Percentiles rank a stretch among this genome's conserved stretches.
phyloP scores from a whole-genome alignment of 495 filamentous ascomycete species.

The Aspergillus nidulans region DNA sequence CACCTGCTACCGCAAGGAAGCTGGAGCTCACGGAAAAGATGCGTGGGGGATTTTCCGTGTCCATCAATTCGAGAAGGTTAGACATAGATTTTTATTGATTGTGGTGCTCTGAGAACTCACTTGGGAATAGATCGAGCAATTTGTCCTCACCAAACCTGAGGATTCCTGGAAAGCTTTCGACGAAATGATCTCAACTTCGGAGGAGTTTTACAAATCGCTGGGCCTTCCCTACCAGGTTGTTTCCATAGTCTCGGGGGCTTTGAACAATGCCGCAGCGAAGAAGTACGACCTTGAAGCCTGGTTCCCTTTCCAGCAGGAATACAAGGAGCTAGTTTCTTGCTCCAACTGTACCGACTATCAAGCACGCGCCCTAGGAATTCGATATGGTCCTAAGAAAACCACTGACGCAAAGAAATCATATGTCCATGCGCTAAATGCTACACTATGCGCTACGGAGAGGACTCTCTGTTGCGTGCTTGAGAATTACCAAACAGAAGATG shows the following conservation, averaged over 20 bases:
- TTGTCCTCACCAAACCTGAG: conserved; percentile 89
- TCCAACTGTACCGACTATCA: conserved; percentile 97
- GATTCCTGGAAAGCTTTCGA: conserved; percentile 93
- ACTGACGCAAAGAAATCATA: conserved; percentile 84
- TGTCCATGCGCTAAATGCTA: conserved; percentile 89
- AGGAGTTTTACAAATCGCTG: conserved; percentile 92
- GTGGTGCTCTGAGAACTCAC: conserved; percentile 5
- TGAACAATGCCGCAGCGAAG: conserved; percentile 91
- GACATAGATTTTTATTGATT: not conserved
- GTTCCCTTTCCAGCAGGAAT: conserved; percentile 95
- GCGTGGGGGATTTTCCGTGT: conserved; percentile 98
- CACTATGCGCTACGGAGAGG: conserved; percentile 87
- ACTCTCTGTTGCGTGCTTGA: conserved; percentile 93
- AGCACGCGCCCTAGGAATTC: conserved; percentile 79
- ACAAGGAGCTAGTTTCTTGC: conserved; percentile 95
- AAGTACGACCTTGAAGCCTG: conserved; percentile 97
- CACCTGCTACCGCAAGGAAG: conserved; percentile 94
- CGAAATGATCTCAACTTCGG: conserved; percentile 80
- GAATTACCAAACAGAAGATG: conserved; percentile 90
- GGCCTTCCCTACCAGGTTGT: conserved; percentile 86
- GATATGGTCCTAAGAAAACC: conserved; percentile 73
- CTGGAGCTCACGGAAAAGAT: conserved; percentile 86
- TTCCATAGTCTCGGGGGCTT: conserved; percentile 87
- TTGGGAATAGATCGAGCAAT: conserved; percentile 71
- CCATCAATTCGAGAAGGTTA: conserved; percentile 94